Conservation (phyloP, 371 early-diverging fungal species). For the Mortierella sp. region DNA sequence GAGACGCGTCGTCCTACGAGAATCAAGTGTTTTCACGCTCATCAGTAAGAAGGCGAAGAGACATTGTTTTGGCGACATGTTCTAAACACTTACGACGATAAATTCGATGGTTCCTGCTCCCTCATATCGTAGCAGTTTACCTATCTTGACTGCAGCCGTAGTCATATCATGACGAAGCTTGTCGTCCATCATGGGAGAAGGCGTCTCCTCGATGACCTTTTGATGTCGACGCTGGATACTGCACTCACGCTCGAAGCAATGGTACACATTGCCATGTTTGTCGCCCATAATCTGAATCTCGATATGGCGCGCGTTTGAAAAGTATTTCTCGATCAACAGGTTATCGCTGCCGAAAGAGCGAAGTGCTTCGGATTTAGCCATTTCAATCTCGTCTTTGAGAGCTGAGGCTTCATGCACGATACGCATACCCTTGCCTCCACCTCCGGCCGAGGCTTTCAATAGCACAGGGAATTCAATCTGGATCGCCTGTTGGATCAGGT, state of each 20-base stretch:
- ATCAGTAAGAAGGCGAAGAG: background rate
- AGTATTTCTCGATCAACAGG: constrained; percentile 92
- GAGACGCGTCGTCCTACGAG: constrained; percentile 63
- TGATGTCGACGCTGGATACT: constrained; percentile 91
- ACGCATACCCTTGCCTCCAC: constrained; percentile 93
- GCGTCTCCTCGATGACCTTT: constrained; percentile 85
- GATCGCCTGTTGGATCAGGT: constrained; percentile 62
- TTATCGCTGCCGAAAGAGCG: constrained; percentile 90
- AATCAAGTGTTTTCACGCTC: background rate
- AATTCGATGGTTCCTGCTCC: constrained; percentile 91
- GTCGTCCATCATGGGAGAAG: constrained; percentile 66
- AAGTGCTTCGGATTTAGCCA: constrained; percentile 85
- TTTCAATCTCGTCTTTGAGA: constrained; percentile 79
- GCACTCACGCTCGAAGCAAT: constrained; percentile 93
- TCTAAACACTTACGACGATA: constrained; percentile 69
- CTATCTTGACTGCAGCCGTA: constrained; percentile 66
- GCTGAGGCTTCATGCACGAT: constrained; percentile 73
- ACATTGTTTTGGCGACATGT: no score
- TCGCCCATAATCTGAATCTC: constrained; percentile 92
- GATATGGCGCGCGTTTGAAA: constrained; percentile 86
- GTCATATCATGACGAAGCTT: constrained; percentile 65
- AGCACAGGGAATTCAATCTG: constrained; percentile 82
- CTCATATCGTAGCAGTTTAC: constrained; percentile 68
- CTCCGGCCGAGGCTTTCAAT: constrained; percentile 88
- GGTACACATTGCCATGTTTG: constrained; percentile 80